Percentiles rank a stretch among this genome's conserved stretches.
Evolutionary conservation across 176 grass and related monocot species (phyloP).

Genomic region (Ananas comosus): DNA sequence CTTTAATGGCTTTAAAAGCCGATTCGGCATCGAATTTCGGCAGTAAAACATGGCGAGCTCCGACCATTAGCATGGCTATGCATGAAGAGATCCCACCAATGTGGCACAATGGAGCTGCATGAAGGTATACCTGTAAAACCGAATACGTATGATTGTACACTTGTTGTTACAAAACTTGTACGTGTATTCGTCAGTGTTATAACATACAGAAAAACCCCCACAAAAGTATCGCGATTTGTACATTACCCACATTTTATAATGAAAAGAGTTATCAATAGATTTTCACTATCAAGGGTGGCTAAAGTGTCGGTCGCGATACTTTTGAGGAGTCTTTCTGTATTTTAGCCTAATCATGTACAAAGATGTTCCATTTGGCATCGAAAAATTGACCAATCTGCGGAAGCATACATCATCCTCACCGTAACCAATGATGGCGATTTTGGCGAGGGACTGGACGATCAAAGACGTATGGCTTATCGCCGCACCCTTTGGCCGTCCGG

Average conservation of each 20-base stretch:
- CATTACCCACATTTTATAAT: neutral
- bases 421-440: conserved; percentile 78
- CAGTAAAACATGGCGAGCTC: conserved; percentile 56
- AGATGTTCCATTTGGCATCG: too few species aligned
- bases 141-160: neutral
- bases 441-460: conserved; percentile 77
- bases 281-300: neutral
- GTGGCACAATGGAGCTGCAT: conserved; percentile 68
- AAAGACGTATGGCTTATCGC: conserved; percentile 77
- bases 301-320: too few species aligned
- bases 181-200: neutral
- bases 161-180: too few species aligned
- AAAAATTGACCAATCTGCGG: neutral
- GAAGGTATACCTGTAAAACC: conserved; percentile 60
- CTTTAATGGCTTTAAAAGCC: conserved; percentile 33
- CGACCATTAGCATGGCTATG: conserved; percentile 58
- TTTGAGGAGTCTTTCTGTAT: too few species aligned
- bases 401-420: conserved; percentile 88
- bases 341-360: too few species aligned
- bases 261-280: neutral
- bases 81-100: conserved; percentile 92
- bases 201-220: neutral
- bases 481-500: conserved; percentile 68
- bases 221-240: neutral
- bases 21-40: conserved; percentile 65